Base-by-base conservation (phyloP, 2,329 filamentous ascomycete species). In the Myriangium duriaei region DNA sequence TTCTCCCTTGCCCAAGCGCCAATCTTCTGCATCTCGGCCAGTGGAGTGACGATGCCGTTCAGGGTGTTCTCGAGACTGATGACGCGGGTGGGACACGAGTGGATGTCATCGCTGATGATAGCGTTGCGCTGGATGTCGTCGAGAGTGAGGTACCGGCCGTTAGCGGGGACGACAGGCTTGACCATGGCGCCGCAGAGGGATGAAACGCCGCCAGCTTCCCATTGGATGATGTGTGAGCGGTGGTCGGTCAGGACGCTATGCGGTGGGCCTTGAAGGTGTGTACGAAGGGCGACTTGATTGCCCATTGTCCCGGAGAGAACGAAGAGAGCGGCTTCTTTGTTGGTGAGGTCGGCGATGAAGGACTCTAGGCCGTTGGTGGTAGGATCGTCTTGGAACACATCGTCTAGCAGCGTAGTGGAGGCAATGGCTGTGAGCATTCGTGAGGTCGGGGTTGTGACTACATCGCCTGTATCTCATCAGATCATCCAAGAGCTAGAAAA, bases 301-400 rank as follows among this genome's bases (percentile, higher is more conserved):
- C 85, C 86, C 86, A 94, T 94, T 4, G 87, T 94, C 3, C 88
- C 88, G 0, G 83, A 91, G 42, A 92, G 68, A 39, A 94, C 83
- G 38, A 94, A 77, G 4, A 95, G 67, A 0, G 74, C 81, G 5
- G 75, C 76, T 51, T 86, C 79, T 49, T 92, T 86, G 48, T 75
- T 75, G 1, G 83, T 74, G 3, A 92, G 69, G 19, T 69, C 55
- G 12, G 85, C 83, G 31, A 92, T 69, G 55, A 81, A 78, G 32
- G 69, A 61, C 57, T 95, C 82, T 29, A 96, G 74, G 15, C 72
- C 68, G 35, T 71, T 76, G 1, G 88, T 95, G 0, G 80, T 85
- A 1, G 73, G 66, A 51, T 94, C 86, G 59, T 92, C 85, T 45
- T 68, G 64, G 56, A 81, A 83, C 48, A 93, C 84, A 57, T 94